A percentile compares a stretch with the other conserved stretches of the same genome.
phyloP scores from a whole-genome alignment of 495 filamentous ascomycete genomes.

The Aspergillus incahuasiensis region DNA sequence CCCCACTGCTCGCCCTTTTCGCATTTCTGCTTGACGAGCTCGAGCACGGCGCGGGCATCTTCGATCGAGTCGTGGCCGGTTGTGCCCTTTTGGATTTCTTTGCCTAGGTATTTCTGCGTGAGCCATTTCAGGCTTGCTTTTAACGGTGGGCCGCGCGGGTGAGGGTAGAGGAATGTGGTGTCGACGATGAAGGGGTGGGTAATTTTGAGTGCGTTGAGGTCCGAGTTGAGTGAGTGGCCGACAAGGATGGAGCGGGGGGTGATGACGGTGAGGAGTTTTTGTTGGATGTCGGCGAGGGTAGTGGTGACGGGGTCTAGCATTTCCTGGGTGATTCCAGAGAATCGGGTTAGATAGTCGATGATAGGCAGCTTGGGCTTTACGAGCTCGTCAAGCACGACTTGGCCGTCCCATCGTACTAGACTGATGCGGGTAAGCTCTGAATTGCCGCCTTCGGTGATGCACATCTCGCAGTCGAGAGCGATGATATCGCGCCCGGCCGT shows the following conservation, averaged over 20 bases:
- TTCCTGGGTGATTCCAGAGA: slow-evolving; percentile 83
- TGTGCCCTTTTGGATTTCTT: slow-evolving; percentile 79
- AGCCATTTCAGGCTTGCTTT: slow-evolving; percentile 80
- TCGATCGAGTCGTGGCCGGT: slow-evolving; percentile 87
- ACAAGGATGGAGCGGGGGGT: slow-evolving; percentile 74
- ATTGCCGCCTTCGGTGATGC: slow-evolving; percentile 67
- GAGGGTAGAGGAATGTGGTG: slow-evolving; percentile 80
- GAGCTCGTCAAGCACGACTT: slow-evolving; percentile 76
- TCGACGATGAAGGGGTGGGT: slow-evolving; percentile 93
- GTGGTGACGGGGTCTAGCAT: slow-evolving; percentile 79
- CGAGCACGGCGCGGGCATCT: slow-evolving; percentile 83
- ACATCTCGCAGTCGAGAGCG: slow-evolving; percentile 96
- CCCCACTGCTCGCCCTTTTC: slow-evolving; percentile 85
- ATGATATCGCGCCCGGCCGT: slow-evolving; percentile 79
- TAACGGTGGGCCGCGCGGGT: slow-evolving; percentile 67
- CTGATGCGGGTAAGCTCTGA: slow-evolving; percentile 85
- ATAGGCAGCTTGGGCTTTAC: slow-evolving; percentile 86
- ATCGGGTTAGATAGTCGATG: slow-evolving; percentile 82
- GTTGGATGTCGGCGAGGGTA: slow-evolving; percentile 77
- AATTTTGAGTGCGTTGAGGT: slow-evolving; percentile 75
- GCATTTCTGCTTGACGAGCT: slow-evolving; percentile 91
- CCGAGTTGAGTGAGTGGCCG: slow-evolving; percentile 89
- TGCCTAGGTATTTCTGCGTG: slow-evolving; percentile 69
- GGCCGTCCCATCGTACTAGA: slow-evolving; percentile 79
- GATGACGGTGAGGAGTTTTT: slow-evolving; percentile 65